A percentile compares a stretch with the other conserved stretches of the same genome.
Evolutionary conservation across 768 basidiomycete species (phyloP).

Genomic region (Trametes gibbosa): DNA sequence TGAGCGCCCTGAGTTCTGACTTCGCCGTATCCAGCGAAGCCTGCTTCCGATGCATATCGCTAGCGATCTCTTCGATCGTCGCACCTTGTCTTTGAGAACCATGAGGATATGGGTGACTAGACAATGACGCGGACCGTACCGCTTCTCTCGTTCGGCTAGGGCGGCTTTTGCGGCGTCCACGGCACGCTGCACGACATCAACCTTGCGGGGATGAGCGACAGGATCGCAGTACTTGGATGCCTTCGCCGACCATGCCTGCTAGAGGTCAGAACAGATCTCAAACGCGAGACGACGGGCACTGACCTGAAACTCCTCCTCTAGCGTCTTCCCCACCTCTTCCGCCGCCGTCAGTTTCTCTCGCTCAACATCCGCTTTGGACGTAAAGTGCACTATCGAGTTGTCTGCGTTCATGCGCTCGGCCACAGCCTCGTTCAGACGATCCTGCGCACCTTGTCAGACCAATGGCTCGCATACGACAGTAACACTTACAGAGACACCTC

Average conservation of each 20-base stretch:
- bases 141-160: constrained; percentile 62
- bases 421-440: constrained; percentile 47
- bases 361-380: constrained; percentile 52
- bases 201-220: constrained; percentile 55
- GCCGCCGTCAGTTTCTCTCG: constrained; percentile 41
- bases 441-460: constrained; percentile 35
- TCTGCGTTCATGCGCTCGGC: constrained; percentile 50
- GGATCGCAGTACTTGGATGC: constrained; percentile 62
- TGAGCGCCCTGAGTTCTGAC: constrained; percentile 61
- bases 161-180: constrained; percentile 64
- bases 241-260: constrained; percentile 59
- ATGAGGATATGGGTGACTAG: neutral
- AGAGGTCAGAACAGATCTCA: neutral
- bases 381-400: constrained; percentile 44
- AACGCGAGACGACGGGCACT: constrained; percentile 14
- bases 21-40: constrained; percentile 58
- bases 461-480: neutral
- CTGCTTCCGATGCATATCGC: constrained; percentile 64
- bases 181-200: constrained; percentile 53
- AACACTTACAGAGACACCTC: constrained; percentile 45
- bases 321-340: constrained; percentile 44
- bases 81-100: constrained; percentile 59
- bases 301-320: constrained; percentile 66
- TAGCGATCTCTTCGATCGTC: constrained; percentile 72
- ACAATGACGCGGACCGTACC: constrained; percentile 35